Evolutionary conservation across 179 eudicot genomes (phyloP).

Genomic region (Patellifolia procumbens): DNA sequence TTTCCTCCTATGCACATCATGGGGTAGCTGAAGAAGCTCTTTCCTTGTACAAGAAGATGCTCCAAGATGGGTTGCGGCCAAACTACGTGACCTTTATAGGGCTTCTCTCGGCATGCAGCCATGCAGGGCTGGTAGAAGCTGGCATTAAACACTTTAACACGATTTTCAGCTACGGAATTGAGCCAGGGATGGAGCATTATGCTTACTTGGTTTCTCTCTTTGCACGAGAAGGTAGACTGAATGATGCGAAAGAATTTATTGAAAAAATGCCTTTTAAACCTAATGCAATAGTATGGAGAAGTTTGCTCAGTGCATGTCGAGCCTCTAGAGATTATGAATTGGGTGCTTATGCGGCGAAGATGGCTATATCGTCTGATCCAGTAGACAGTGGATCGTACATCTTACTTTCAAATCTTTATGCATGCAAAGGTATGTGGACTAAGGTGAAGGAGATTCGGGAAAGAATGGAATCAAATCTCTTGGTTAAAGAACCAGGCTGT

Average conservation of each 20-base stretch:
- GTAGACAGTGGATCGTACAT: conserved; percentile 64
- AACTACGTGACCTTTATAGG: conserved; percentile 63
- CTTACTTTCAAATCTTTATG: conserved; percentile 66
- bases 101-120: conserved; percentile 69
- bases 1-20: conserved; percentile 60
- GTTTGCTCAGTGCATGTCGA: conserved; percentile 68
- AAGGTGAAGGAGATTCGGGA: conserved; percentile 54
- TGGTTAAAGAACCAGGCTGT: conserved; percentile 69
- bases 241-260: conserved; percentile 57
- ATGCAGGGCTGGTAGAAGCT: conserved; percentile 57
- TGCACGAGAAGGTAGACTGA: conserved; percentile 58
- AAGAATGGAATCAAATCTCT: conserved; percentile 55
- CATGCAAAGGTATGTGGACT: conserved; percentile 61
- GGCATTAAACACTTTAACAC: conserved; percentile 51
- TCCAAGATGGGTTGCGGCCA: conserved; percentile 48
- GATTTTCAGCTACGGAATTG: conserved; percentile 52
- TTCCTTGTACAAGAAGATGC: conserved; percentile 48
- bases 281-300: conserved; percentile 64
- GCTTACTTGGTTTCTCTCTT: conserved; percentile 68
- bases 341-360: conserved; percentile 61
- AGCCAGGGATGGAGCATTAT: conserved; percentile 72
- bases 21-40: conserved; percentile 71
- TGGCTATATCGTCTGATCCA: conserved; percentile 59
- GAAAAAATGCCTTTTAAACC: conserved; percentile 58
- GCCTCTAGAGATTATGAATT: conserved; percentile 45